phyloP scores from a whole-genome alignment of 1,284 basidiomycete species.

The Tetrapyrgos nigripes region DNA sequence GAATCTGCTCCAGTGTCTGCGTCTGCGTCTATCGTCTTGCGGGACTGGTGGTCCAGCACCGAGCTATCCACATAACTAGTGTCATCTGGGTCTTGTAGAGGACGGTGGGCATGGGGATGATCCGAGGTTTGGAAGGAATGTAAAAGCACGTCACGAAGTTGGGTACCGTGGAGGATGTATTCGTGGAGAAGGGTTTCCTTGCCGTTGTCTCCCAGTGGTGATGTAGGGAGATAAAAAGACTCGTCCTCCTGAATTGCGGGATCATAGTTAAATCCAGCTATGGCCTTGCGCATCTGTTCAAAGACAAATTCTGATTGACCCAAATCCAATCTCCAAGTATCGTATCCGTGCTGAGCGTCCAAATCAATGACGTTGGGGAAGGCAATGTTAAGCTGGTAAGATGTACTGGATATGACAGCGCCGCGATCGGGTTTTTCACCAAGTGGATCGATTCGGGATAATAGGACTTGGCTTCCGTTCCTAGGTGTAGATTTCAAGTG shows the following conservation, averaged over 20 bases:
- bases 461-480: slow-evolving; percentile 67
- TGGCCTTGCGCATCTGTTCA: slow-evolving; percentile 74
- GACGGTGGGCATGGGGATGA: slow-evolving; percentile 14
- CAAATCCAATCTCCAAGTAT: slow-evolving; percentile 77
- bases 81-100: slow-evolving; percentile 28
- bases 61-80: slow-evolving; percentile 24
- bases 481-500: slow-evolving; percentile 38
- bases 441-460: slow-evolving; percentile 69
- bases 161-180: slow-evolving; percentile 67
- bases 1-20: too few species aligned
- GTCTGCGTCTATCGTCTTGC: slow-evolving; percentile 31
- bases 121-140: slow-evolving; percentile 48
- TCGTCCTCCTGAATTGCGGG: slow-evolving; percentile 6
- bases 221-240: background rate
- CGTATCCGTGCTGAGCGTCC: slow-evolving; percentile 35
- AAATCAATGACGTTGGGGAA: slow-evolving; percentile 57
- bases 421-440: slow-evolving; percentile 59
- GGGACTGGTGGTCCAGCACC: slow-evolving; percentile 24
- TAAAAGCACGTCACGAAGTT: slow-evolving; percentile 72
- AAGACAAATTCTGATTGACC: slow-evolving; percentile 72
- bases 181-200: slow-evolving; percentile 46
- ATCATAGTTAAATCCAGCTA: slow-evolving; percentile 65
- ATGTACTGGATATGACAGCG: slow-evolving; percentile 55
- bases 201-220: slow-evolving; percentile 40
- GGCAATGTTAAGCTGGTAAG: slow-evolving; percentile 59